phyloP scores from a whole-genome alignment of 2,329 filamentous ascomycete species.

The Zasmidium cellare region DNA sequence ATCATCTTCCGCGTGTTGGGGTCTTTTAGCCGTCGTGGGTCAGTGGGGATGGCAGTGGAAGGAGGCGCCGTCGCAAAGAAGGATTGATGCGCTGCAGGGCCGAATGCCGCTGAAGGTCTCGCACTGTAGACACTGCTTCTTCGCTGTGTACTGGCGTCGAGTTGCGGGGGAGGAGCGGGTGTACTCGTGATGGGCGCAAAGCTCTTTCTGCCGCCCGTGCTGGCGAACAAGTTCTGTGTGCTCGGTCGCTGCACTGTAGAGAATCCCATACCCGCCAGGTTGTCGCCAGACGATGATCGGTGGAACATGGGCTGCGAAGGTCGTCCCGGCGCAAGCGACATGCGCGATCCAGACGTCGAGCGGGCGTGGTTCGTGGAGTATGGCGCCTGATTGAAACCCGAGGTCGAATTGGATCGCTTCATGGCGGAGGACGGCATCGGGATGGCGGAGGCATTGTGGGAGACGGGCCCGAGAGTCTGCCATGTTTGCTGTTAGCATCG shows the following conservation, averaged over 20 bases:
- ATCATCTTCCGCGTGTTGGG: slow-evolving; percentile 77
- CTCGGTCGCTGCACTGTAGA: slow-evolving; percentile 85
- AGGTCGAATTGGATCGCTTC: slow-evolving; percentile 84
- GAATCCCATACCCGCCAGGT: slow-evolving; percentile 77
- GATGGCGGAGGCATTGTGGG: slow-evolving; percentile 72
- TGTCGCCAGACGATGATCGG: slow-evolving; percentile 77
- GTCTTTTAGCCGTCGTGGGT: slow-evolving; percentile 84
- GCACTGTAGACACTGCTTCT: slow-evolving; percentile 70
- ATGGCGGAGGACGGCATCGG: slow-evolving; percentile 90
- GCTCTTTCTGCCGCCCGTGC: slow-evolving; percentile 66
- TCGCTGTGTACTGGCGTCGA: slow-evolving; percentile 59
- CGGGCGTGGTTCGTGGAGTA: slow-evolving; percentile 73
- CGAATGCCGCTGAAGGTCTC: slow-evolving; percentile 64
- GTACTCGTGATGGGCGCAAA: slow-evolving; percentile 63
- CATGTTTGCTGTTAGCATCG: slow-evolving; percentile 16
- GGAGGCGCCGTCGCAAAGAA: slow-evolving; percentile 90
- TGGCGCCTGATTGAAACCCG: slow-evolving; percentile 62
- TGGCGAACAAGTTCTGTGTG: slow-evolving; percentile 65
- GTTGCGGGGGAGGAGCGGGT: slow-evolving; percentile 41
- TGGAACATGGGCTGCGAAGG: slow-evolving; percentile 86
- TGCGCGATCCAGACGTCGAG: slow-evolving; percentile 77
- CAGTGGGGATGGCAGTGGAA: slow-evolving; percentile 77
- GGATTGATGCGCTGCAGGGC: slow-evolving; percentile 69
- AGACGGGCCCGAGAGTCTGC: slow-evolving; percentile 84
- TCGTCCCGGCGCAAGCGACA: slow-evolving; percentile 80